Percentiles rank a stretch among this genome's conserved stretches.
Conservation (phyloP, 2,329 filamentous ascomycete genomes). For the Gremmenia infestans region DNA sequence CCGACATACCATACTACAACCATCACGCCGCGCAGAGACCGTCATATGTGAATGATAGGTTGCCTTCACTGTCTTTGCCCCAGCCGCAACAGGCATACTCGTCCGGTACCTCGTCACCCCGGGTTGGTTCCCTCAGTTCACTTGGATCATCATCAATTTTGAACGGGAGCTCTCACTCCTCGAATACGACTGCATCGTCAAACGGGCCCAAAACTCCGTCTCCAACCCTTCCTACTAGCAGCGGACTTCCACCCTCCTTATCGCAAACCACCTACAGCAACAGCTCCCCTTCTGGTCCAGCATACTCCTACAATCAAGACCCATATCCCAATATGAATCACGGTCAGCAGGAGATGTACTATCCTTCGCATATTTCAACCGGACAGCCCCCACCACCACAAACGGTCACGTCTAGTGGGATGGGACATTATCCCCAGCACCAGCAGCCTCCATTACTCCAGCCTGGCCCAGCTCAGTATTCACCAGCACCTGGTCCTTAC, state of each 20-base stretch:
- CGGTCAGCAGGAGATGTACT: slow-evolving; percentile 78
- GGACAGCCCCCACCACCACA: slow-evolving; percentile 71
- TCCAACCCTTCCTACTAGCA: slow-evolving; percentile 54
- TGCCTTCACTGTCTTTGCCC: slow-evolving; percentile 66
- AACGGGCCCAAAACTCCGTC: slow-evolving; percentile 74
- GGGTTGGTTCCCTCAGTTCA: slow-evolving; percentile 61
- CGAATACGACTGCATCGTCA: slow-evolving; percentile 48
- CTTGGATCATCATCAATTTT: slow-evolving; percentile 54
- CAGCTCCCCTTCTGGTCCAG: slow-evolving; percentile 33
- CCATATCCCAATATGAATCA: slow-evolving; percentile 67
- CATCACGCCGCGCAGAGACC: slow-evolving; percentile 58
- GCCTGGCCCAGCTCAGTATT: slow-evolving; percentile 65
- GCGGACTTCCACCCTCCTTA: slow-evolving; percentile 37
- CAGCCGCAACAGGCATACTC: slow-evolving; percentile 59
- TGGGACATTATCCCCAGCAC: slow-evolving; percentile 75
- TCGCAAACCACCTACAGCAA: slow-evolving; percentile 31
- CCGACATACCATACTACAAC: slow-evolving; percentile 67
- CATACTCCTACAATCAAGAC: slow-evolving; percentile 37
- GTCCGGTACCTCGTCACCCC: slow-evolving; percentile 68
- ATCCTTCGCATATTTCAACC: slow-evolving; percentile 72
- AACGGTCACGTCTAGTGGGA: slow-evolving; percentile 66
- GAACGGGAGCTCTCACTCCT: slow-evolving; percentile 50
- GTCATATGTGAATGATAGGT: slow-evolving; percentile 66
- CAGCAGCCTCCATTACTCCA: slow-evolving; percentile 70
- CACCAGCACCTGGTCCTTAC: slow-evolving; percentile 52